These are phyloP conservation scores for Voacanga thouarsii DNA, from an alignment of 257 asterid genomes.

Conservation along the genomic window DNA sequence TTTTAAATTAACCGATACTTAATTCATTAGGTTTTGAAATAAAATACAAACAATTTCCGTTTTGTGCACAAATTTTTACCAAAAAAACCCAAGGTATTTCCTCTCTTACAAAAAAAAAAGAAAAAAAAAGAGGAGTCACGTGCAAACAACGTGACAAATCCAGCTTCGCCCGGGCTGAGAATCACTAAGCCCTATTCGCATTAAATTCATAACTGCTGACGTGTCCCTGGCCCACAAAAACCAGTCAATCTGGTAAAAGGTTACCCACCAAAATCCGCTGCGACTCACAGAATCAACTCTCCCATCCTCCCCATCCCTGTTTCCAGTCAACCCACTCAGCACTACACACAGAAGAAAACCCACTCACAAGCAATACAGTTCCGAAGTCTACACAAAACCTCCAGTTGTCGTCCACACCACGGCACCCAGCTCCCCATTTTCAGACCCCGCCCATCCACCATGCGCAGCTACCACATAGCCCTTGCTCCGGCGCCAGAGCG, in stretches of 20 bases:
- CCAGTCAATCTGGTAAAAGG: neutral
- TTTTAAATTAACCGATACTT: too few species aligned
- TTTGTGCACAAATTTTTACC: too few species aligned
- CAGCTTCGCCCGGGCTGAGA: neutral
- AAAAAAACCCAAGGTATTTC: too few species aligned
- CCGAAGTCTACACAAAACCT: neutral
- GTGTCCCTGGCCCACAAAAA: neutral
- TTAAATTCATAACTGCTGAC: conserved; percentile 21
- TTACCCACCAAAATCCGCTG: neutral
- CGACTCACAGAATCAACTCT: neutral
- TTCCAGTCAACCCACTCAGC: conserved; percentile 4
- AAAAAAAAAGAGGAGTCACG: conserved; percentile 4
- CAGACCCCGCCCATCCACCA: conserved; percentile 12
- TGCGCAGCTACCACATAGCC: conserved; percentile 34
- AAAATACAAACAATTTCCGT: too few species aligned
- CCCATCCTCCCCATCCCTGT: too few species aligned
- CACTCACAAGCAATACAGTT: conserved; percentile 2
- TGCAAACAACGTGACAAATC: conserved; percentile 23
- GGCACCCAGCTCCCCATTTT: neutral
- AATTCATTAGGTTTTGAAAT: too few species aligned
- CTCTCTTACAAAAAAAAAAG: too few species aligned
- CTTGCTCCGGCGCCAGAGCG: conserved; percentile 35
- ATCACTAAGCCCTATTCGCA: neutral
- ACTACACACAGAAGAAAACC: neutral
- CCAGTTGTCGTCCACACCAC: neutral